Percentiles rank a stretch among this genome's conserved stretches.
These are phyloP conservation scores for Monosporozyma yasuniensis DNA, from an alignment of 805 yeast species.

Conservation along the genomic window DNA sequence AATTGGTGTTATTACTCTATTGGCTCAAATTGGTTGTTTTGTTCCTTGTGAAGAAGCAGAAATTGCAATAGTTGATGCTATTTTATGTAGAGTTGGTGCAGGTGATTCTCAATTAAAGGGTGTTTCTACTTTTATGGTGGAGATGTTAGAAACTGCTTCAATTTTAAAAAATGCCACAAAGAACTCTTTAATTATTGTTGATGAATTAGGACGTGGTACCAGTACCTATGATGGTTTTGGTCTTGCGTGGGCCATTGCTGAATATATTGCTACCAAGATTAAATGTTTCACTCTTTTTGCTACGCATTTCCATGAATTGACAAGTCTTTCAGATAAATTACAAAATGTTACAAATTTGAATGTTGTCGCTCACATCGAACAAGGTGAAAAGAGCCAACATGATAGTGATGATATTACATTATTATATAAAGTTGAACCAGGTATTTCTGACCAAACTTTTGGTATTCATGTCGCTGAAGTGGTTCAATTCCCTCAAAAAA, in stretches of 20 bases:
- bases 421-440: slow-evolving; percentile 88
- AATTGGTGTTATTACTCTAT: slow-evolving; percentile 73
- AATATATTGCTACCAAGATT: slow-evolving; percentile 62
- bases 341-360: slow-evolving; percentile 71
- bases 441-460: slow-evolving; percentile 91
- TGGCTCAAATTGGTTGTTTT: slow-evolving; percentile 87
- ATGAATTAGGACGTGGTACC: slow-evolving; percentile 80
- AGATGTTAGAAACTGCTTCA: slow-evolving; percentile 93
- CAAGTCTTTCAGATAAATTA: slow-evolving; percentile 59
- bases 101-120: slow-evolving; percentile 97
- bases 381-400: slow-evolving; percentile 25
- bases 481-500: slow-evolving; percentile 85
- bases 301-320: slow-evolving; percentile 94
- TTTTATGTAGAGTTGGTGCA: slow-evolving; percentile 96
- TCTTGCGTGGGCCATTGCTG: slow-evolving; percentile 92
- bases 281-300: slow-evolving; percentile 84
- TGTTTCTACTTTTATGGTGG: slow-evolving; percentile 95
- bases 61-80: slow-evolving; percentile 78
- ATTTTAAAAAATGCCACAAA: slow-evolving; percentile 78
- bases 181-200: slow-evolving; percentile 83
- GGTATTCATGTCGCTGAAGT: slow-evolving; percentile 97
- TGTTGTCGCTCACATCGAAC: slow-evolving; percentile 84
- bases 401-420: slow-evolving; percentile 65
- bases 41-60: slow-evolving; percentile 77
- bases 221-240: slow-evolving; percentile 96